Evolutionary conservation across 2,329 filamentous ascomycete species (phyloP), one percentile per base, ranked within the genome.

Genomic region (Penicillium sp.): DNA sequence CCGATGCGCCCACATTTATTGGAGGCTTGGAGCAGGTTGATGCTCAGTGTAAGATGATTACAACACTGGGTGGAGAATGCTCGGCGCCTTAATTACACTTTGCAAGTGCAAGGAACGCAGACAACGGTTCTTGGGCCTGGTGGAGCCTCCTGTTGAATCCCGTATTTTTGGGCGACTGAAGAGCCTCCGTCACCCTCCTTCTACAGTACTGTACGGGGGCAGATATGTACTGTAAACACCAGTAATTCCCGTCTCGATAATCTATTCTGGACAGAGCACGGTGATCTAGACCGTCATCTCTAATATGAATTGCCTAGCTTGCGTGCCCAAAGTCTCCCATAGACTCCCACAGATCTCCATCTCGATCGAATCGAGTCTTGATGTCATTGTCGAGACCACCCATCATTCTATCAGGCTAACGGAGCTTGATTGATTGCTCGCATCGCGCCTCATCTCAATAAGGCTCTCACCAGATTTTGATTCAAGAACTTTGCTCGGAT

Each of bases 91-190:
- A 14, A 49, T 49, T 35, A 49, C 31, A 49, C 45, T 49, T 49
- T 49, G 31, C 35, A 39, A 38, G 49, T 37, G 20, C 49, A 20
- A 39, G 49, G 35, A 25, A 38, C 49, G 34, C 49, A 37, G 34
- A 39, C 34, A 51, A 51, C 49, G 49, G 49, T 38, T 51, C 49
- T 39, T 51, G 49, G 49, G 49, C 39, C 49, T 39, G 12, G 49
- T 51, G 49, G 49, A 38, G 49, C 35, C 49, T 17, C 12, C 17
- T 35, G 49, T 28, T 25, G 49, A 28, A 39, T 39, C 49, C 39
- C 20, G 49, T 51, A 51, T 39, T 51, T 51, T 39, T 39, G 49
- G 5, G 7, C 20, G 3, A 49, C 45, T 34, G 10, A 3, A 43
- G 41, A 20, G 41, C 20, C n/a, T 43, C 17, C 14, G 10, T 8